Conservation (phyloP, 2,329 filamentous ascomycete genomes). For the Chrysosporium keratinophilum region DNA sequence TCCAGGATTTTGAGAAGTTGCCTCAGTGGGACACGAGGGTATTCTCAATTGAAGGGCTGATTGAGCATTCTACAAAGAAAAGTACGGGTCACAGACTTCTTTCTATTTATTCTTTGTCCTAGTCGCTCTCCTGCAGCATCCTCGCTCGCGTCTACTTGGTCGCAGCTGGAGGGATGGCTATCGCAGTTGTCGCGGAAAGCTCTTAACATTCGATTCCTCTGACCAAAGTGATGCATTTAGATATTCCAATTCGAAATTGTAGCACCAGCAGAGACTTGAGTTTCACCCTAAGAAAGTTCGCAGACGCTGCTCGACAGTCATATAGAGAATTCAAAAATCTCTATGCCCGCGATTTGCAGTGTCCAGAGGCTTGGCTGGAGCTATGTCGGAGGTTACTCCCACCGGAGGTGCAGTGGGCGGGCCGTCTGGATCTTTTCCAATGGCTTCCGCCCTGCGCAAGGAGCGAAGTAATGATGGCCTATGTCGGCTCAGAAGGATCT, state of each 20-base stretch:
- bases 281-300: slow-evolving; percentile 27
- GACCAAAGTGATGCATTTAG: slow-evolving; percentile 12
- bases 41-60: slow-evolving; percentile 26
- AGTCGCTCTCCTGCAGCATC: neutral
- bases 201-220: neutral
- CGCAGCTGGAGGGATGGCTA: neutral
- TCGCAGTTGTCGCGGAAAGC: neutral
- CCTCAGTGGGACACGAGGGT: slow-evolving; percentile 21
- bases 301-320: slow-evolving; percentile 21
- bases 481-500: slow-evolving; percentile 28
- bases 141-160: neutral
- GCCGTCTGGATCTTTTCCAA: slow-evolving; percentile 28
- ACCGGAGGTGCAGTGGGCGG: slow-evolving; percentile 25
- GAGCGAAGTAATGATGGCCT: slow-evolving; percentile 32
- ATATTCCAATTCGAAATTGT: slow-evolving; percentile 29
- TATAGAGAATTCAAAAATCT: slow-evolving; percentile 24
- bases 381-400: slow-evolving; percentile 25
- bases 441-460: slow-evolving; percentile 26
- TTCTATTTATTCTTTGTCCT: neutral
- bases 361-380: slow-evolving; percentile 26
- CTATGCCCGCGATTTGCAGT: slow-evolving; percentile 29
- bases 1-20: slow-evolving; percentile 27
- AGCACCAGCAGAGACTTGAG: slow-evolving; percentile 27
- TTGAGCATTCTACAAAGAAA: slow-evolving; percentile 27
- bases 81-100: slow-evolving; percentile 16